Evolutionary conservation across 2,329 filamentous ascomycete genomes (phyloP), one percentile per base, ranked within the genome.

Genomic region (Colletotrichum sp.): DNA sequence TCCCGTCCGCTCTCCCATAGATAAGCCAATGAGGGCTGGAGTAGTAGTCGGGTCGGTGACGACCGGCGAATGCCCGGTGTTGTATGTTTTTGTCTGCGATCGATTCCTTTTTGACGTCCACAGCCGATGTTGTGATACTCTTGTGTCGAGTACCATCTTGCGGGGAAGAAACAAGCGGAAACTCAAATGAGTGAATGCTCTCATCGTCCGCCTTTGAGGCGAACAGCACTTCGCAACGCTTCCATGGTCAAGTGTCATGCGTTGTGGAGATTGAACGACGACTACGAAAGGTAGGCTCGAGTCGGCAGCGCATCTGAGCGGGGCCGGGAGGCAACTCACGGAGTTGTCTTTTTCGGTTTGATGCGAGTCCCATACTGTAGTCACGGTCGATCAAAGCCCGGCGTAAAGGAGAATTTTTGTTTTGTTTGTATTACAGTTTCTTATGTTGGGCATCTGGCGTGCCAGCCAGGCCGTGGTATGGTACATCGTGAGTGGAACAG

Each of bases 401-500:
- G 11, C 39, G 34, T 72, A 44, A 67, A 69, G 64, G 59, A 64
- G 34, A 61, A 65, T 39, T 61, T 63, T 67, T 68, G 64, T 39
- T 52, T 48, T 13, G 44, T 52, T 52, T 52, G n/a, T 74, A 76
- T 76, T 76, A 76, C 25, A 74, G 39, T 74, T 76, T 69, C 63
- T 48, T 73, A 72, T 52, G 27, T 59, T 74, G 16, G 34, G 69
- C 39, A 44, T 39, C 65, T 55, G 65, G 59, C 74, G 52, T 25
- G 64, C 61, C 66, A 67, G 74, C 74, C 74, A 67, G 30, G 72
- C 61, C 67, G 60, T 74, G 70, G 32, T 77, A 78, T 76, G 63
- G 68, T 79, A 79, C 78, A 78, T 75, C 61, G 72, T 75, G 71
- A 75, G 76, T 76, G 74, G 70, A 77, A 77, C 63, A 76, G 76